Conservation (phyloP, 2,329 filamentous ascomycete species). For the Aspergillus unguis region DNA sequence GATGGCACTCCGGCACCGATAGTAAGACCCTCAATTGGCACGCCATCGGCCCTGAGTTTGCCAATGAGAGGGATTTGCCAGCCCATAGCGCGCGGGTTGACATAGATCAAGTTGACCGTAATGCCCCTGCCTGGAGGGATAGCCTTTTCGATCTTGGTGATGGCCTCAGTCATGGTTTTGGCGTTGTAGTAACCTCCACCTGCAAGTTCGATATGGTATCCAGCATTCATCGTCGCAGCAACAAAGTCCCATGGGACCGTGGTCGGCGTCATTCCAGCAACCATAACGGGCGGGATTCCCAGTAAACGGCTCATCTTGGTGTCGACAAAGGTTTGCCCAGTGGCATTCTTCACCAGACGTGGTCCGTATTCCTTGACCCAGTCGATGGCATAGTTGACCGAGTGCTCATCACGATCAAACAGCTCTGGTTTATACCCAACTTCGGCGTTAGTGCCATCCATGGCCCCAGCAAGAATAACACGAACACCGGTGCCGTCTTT, state of each 20-base stretch:
- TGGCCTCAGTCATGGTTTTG: conserved; percentile 75
- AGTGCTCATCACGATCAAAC: conserved; percentile 93
- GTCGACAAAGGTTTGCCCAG: conserved; percentile 86
- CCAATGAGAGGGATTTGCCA: conserved; percentile 89
- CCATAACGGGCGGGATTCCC: conserved; percentile 79
- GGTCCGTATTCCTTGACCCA: conserved; percentile 98
- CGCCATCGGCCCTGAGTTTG: conserved; percentile 75
- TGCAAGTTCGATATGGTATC: conserved; percentile 88
- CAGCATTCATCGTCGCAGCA: conserved; percentile 86
- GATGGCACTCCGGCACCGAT: conserved; percentile 91
- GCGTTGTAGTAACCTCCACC: conserved; percentile 87
- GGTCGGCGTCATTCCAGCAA: conserved; percentile 87
- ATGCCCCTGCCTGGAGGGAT: conserved; percentile 86
- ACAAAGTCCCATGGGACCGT: conserved; percentile 92
- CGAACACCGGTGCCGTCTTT: conserved; percentile 98
- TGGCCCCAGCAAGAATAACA: conserved; percentile 89
- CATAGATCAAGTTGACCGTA: conserved; percentile 85
- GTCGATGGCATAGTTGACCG: conserved; percentile 90
- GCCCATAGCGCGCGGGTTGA: conserved; percentile 81
- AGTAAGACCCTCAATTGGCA: conserved; percentile 86
- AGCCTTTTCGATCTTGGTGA: conserved; percentile 77
- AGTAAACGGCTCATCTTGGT: conserved; percentile 92
- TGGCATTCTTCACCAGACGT: conserved; percentile 83
- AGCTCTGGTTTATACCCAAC: conserved; percentile 97
- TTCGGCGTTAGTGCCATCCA: conserved; percentile 83